Base-by-base conservation (phyloP, 345 rosid genomes). In the Firmiana major region DNA sequence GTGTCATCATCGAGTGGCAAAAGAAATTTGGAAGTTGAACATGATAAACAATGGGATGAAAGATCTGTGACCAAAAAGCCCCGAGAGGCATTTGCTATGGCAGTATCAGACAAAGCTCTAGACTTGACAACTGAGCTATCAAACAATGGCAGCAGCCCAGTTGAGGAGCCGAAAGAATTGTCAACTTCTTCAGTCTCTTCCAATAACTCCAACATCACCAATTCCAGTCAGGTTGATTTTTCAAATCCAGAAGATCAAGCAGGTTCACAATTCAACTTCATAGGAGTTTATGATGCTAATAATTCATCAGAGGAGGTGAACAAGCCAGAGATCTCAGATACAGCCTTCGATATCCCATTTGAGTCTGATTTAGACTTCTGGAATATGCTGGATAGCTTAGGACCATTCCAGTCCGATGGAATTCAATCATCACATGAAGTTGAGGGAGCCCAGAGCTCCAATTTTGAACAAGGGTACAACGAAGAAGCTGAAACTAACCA, bases 351-450 rank as follows among this genome's bases (percentile, higher is more conserved):
- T 7, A 88, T 89, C 71, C 91, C 93, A 1, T 86, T 87, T 10
- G 96, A 87, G 74, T 70, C 83, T 1, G 94, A 89, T 82, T 57
- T 65, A 9, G 94, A 94, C 51, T 89, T 93, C 42, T 94, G 98
- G 97, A 79, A 85, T 77, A 86, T 84, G 90, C 71, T 92, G 6
- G 97, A 91, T 68, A 74, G 71, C 81, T 80, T 90, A 72, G 86
- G 66, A 63, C 38, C 83, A 42, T 64, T 78, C 43, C 81, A 83
- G 63, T 59, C 79, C 4, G 71, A 62, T 53, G 77, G 31, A 45
- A 40, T 49, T 26, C 84, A 84, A 46, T 38, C 58, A 46, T 38
- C 58, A 4, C 38, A 58, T 53, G 64, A 72, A 36, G 63, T 28
- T 16, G 85, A 80, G 24, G 83, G 63, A 1, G 75, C 73, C 80